Base-by-base conservation (phyloP, 169 alveolate species). In the Babesia ovis region DNA sequence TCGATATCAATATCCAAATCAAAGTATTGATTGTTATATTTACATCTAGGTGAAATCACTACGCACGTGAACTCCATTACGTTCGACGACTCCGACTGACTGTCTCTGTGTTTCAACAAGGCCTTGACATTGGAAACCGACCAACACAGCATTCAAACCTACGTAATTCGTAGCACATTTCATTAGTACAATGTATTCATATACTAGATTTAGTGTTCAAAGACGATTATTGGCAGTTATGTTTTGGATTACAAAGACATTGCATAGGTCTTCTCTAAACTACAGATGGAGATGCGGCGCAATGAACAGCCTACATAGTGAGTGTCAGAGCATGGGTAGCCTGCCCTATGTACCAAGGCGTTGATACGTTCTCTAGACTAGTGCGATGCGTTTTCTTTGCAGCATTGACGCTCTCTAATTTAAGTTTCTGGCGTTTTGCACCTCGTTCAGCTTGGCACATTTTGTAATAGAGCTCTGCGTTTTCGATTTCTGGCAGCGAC, bases 81-180 rank as follows among this genome's bases (percentile, higher is more conserved):
- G 43, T 80, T 80, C 39, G 81, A 70, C 42, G 88, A 80, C 66
- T 80, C 83, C 4, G 88, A 80, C 43, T 12, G 59, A n/a, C n/a
- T n/a, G n/a, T n/a, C n/a, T n/a, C n/a, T n/a, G n/a, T n/a, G n/a
- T n/a, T n/a, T n/a, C n/a, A n/a, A n/a, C n/a, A n/a, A n/a, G n/a
- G n/a, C n/a, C n/a, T n/a, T n/a, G n/a, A n/a, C n/a, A n/a, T n/a
- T n/a, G n/a, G n/a, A n/a, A n/a, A n/a, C n/a, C n/a, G n/a, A n/a
- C n/a, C n/a, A n/a, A n/a, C n/a, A n/a, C n/a, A n/a, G n/a, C n/a
- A n/a, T n/a, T n/a, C n/a, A n/a, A n/a, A n/a, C n/a, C n/a, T n/a
- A n/a, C n/a, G n/a, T n/a, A n/a, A n/a, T n/a, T n/a, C n/a, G n/a
- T n/a, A n/a, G n/a, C n/a, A n/a, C n/a, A n/a, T n/a, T n/a, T n/a